Conservation (phyloP, 768 basidiomycete species). For the Boletus rubroflammeus region DNA sequence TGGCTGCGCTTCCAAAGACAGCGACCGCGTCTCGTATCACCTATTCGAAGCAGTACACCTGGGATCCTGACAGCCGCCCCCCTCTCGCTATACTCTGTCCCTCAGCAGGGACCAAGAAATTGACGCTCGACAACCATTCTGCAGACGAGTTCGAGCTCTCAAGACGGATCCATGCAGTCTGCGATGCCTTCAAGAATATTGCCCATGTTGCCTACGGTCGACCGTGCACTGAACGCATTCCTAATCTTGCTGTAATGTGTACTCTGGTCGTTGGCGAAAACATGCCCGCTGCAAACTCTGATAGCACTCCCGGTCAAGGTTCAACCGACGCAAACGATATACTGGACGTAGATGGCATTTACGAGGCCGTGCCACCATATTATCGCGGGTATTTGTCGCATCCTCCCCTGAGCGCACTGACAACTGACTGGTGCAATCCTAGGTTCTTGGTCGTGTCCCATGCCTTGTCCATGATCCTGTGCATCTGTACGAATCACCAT, state of each 20-base stretch:
- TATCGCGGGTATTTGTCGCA: slow-evolving; percentile 44
- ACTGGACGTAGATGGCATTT: slow-evolving; percentile 38
- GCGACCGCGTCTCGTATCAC: slow-evolving; percentile 12
- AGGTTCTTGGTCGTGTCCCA: slow-evolving; percentile 53
- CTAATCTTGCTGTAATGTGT: slow-evolving; percentile 46
- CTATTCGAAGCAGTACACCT: slow-evolving; percentile 17
- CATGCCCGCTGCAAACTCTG: slow-evolving; percentile 30
- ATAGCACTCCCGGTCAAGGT: slow-evolving; percentile 23
- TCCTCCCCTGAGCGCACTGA: slow-evolving; percentile 4
- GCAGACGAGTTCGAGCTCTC: slow-evolving; percentile 42
- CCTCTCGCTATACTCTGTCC: slow-evolving; percentile 39
- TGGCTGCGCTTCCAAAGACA: slow-evolving; percentile 30
- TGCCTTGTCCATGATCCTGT: slow-evolving; percentile 46
- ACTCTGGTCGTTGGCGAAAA: slow-evolving; percentile 44
- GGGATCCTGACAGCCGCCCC: slow-evolving; percentile 23
- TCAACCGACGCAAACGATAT: slow-evolving; percentile 22
- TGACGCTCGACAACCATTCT: slow-evolving; percentile 33
- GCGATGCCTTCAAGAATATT: slow-evolving; percentile 54
- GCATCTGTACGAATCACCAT: slow-evolving; percentile 42
- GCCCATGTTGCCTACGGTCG: slow-evolving; percentile 36
- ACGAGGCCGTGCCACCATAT: slow-evolving; percentile 49
- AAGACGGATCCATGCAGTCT: slow-evolving; percentile 47
- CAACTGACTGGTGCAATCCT: slow-evolving; percentile 1
- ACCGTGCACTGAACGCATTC: slow-evolving; percentile 20
- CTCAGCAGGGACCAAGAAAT: slow-evolving; percentile 34